Evolutionary conservation across 106 monocot genomes (phyloP).

Genomic region (Acorus calamus): DNA sequence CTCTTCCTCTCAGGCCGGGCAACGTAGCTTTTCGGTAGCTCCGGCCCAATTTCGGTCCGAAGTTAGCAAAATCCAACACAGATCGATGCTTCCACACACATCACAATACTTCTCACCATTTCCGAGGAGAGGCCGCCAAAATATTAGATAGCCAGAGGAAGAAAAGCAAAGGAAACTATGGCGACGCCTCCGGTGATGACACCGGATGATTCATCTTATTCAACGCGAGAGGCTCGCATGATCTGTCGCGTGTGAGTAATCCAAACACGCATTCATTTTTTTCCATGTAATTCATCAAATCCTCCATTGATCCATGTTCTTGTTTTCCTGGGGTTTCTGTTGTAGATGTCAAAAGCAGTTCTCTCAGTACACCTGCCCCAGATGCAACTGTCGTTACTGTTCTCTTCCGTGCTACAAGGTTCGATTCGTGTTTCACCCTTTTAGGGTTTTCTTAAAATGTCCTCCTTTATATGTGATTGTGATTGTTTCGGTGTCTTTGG

Average conservation of each 20-base stretch:
- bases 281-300: background rate
- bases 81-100: no score
- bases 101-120: no score
- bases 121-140: no score
- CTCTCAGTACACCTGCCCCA: conserved; percentile 87
- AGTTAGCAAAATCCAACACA: no score
- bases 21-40: no score
- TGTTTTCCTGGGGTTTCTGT: background rate
- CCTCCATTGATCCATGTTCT: background rate
- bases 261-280: background rate
- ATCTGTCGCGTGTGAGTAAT: conserved; percentile 73
- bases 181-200: no score
- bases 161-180: no score
- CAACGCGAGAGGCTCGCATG: conserved; percentile 13
- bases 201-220: no score
- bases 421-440: no score
- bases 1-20: no score
- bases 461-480: background rate
- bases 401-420: conserved; percentile 97
- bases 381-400: conserved; percentile 84
- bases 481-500: background rate
- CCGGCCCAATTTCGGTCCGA: no score
- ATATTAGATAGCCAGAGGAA: no score
- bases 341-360: conserved; percentile 94
- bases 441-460: background rate